Conservation (phyloP, 805 yeast genomes). For the Starmerella asiatica region DNA sequence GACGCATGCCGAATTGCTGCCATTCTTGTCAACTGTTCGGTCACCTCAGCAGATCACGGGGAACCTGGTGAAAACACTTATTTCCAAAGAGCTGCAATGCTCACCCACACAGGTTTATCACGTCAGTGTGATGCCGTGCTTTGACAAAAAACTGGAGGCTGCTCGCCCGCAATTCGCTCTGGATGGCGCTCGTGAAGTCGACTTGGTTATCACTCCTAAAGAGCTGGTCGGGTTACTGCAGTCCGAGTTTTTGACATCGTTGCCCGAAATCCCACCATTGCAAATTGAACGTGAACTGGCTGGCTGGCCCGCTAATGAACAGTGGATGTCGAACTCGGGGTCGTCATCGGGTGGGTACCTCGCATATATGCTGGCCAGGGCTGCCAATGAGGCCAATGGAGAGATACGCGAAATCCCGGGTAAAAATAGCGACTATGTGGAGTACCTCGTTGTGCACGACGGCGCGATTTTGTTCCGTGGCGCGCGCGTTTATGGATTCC, state of each 20-base stretch:
- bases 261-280: slow-evolving; percentile 17
- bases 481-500: slow-evolving; percentile 74
- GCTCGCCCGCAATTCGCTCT: slow-evolving; percentile 57
- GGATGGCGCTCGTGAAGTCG: slow-evolving; percentile 49
- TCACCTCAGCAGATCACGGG: slow-evolving; percentile 95
- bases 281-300: slow-evolving; percentile 34
- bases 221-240: slow-evolving; percentile 65
- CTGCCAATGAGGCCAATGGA: slow-evolving; percentile 19
- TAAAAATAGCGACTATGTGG: slow-evolving; percentile 63
- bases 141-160: slow-evolving; percentile 91
- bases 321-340: slow-evolving; percentile 69
- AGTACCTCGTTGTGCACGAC: slow-evolving; percentile 40
- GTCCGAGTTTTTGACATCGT: slow-evolving; percentile 31
- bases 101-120: slow-evolving; percentile 46
- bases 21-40: slow-evolving; percentile 56
- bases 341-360: slow-evolving; percentile 87
- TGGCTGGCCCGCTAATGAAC: slow-evolving; percentile 46
- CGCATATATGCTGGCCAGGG: slow-evolving; percentile 40
- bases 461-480: slow-evolving; percentile 39
- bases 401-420: slow-evolving; percentile 38
- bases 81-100: slow-evolving; percentile 27
- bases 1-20: slow-evolving; percentile 76
- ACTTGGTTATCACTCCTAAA: slow-evolving; percentile 85
- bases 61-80: slow-evolving; percentile 45
- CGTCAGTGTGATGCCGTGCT: slow-evolving; percentile 87